Evolutionary conservation across 2,329 filamentous ascomycete genomes (phyloP).

Genomic region (Exserohilum rostratum): DNA sequence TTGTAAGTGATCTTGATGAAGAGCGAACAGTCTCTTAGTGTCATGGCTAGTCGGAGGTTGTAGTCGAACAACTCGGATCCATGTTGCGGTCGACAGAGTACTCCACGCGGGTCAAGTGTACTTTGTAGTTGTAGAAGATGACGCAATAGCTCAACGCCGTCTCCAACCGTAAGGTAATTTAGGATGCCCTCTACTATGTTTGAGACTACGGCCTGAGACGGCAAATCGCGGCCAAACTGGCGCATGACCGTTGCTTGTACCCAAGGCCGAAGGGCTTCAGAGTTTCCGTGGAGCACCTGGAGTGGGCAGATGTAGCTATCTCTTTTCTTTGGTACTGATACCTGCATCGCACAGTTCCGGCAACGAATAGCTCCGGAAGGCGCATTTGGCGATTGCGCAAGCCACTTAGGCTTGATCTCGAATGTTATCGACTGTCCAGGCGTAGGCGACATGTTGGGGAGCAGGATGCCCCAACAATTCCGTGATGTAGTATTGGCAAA

Average conservation of each 20-base stretch:
- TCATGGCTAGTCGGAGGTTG: conserved; percentile 51
- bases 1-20: conserved; percentile 44
- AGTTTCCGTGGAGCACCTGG: conserved; percentile 43
- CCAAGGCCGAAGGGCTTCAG: conserved; percentile 19
- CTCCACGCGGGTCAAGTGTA: conserved; percentile 47
- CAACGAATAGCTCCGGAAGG: conserved; percentile 50
- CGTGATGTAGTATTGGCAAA: conserved; percentile 6
- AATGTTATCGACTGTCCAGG: conserved; percentile 34
- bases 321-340: conserved; percentile 32
- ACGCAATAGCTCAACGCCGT: conserved; percentile 46
- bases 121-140: conserved; percentile 47
- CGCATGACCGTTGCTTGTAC: conserved; percentile 21
- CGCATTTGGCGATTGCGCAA: conserved; percentile 54
- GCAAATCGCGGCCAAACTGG: conserved; percentile 7
- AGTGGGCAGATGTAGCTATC: conserved; percentile 49
- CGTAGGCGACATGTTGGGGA: conserved; percentile 39
- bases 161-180: conserved; percentile 35
- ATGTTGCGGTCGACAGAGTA: conserved; percentile 9
- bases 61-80: conserved; percentile 12
- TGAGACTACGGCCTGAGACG: neutral
- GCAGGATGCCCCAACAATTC: conserved; percentile 31
- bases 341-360: conserved; percentile 55
- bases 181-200: conserved; percentile 21
- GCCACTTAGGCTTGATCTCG: conserved; percentile 58
- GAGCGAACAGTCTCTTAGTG: conserved; percentile 55